Evolutionary conservation across 345 rosid species (phyloP), one percentile per base, ranked within the genome.

Genomic region (Eucalyptus globulus): DNA sequence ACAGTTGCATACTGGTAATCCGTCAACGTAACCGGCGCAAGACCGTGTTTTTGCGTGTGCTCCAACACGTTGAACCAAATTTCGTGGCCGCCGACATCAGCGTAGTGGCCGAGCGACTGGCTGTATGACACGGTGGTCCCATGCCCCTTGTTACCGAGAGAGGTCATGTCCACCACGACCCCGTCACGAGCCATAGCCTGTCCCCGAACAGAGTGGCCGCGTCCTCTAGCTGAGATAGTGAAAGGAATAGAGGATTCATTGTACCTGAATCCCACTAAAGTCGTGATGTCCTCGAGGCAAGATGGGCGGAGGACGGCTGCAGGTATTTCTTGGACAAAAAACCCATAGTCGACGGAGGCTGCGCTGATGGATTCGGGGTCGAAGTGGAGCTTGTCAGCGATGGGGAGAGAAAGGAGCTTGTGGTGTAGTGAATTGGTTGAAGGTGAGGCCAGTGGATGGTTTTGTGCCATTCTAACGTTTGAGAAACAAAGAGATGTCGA

Each of bases 151-250:
- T 65, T 72, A 9, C 89, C 88, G 43, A 93, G 87, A 27, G 67
- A 86, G 86, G n/a, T 90, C 96, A 94, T 93, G 60, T 93, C 92
- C 49, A 94, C 89, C 21, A 94, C 94, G 9, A 94, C 91, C 6
- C 96, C 96, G 11, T 87, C 76, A 1, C 49, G 29, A 10, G 93
- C 96, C 92, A 90, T 90, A 51, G 95, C 94, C 86, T 94, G 95
- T 14, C 96, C 95, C 4, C 87, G 29, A 27, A 89, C 88, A 4
- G 95, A 94, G 72, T 93, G 96, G 49, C 93, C 91, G 12, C 67
- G 86, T 65, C 96, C 96, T 47, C 93, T 91, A 4, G 94, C 95
- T 4, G 96, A 89, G 16, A 94, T 40, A 2, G 92, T 85, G 13
- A 90, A 88, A 11, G 26, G 54, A 37, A 62, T 16, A 6, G 92